These are phyloP conservation scores for Oropetium thomaeum DNA, from an alignment of 176 grass and related monocot species.

Conservation along the genomic window DNA sequence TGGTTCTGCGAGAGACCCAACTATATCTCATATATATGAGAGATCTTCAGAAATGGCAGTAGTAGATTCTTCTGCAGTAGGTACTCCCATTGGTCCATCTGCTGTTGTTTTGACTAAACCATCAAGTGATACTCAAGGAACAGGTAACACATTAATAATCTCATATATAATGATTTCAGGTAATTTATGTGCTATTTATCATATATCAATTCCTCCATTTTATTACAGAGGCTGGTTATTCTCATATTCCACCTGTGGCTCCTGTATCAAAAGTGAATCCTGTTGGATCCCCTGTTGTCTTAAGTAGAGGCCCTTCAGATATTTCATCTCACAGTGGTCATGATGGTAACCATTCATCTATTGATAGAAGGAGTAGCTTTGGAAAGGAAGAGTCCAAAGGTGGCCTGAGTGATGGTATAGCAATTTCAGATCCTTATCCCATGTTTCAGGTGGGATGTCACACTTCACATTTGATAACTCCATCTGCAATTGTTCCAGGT, in stretches of 20 bases:
- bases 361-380: constrained; percentile 33
- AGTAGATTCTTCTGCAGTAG: constrained; percentile 31
- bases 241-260: constrained; percentile 35
- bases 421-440: constrained; percentile 42
- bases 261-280: constrained; percentile 43
- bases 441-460: constrained; percentile 46
- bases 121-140: constrained; percentile 19
- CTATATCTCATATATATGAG: constrained; percentile 44
- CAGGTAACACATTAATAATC: constrained; percentile 33
- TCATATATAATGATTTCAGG: constrained; percentile 10
- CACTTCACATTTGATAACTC: constrained; percentile 65
- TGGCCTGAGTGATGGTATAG: constrained; percentile 34
- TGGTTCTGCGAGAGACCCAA: constrained; percentile 49
- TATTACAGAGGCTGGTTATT: constrained; percentile 42
- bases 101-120: constrained; percentile 32
- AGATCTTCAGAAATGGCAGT: constrained; percentile 32
- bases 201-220: constrained; percentile 38
- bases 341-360: constrained; percentile 45
- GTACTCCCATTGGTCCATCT: constrained; percentile 13
- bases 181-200: constrained; percentile 32
- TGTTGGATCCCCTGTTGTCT: constrained; percentile 41
- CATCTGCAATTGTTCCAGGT: constrained; percentile 79
- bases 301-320: constrained; percentile 48
- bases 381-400: constrained; percentile 46
- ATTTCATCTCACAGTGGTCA: constrained; percentile 41